Percentiles rank a stretch among this genome's conserved stretches.
These are phyloP conservation scores for Hypoxylon fuscum DNA, from an alignment of 495 filamentous ascomycete genomes.

Conservation along the genomic window DNA sequence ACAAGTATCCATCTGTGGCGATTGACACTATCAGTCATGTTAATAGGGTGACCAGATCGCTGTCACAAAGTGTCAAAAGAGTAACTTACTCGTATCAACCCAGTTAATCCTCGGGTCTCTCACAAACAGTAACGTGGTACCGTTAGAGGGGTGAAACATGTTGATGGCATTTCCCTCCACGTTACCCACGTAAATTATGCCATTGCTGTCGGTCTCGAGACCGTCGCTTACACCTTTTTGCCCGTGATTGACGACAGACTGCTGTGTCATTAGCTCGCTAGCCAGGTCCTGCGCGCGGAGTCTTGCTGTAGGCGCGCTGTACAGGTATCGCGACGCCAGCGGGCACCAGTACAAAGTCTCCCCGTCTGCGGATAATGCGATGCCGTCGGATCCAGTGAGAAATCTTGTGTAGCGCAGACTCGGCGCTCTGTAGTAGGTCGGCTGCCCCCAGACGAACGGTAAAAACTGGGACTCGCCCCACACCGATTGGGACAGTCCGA, in stretches of 20 bases:
- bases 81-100: slow-evolving; percentile 47
- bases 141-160: slow-evolving; percentile 53
- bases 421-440: slow-evolving; percentile 44
- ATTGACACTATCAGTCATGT: slow-evolving; percentile 32
- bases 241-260: slow-evolving; percentile 40
- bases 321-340: slow-evolving; percentile 46
- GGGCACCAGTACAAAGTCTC: slow-evolving; percentile 50
- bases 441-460: slow-evolving; percentile 54
- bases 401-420: slow-evolving; percentile 36
- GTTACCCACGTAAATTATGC: slow-evolving; percentile 45
- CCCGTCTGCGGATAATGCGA: slow-evolving; percentile 50
- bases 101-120: slow-evolving; percentile 52
- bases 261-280: slow-evolving; percentile 43
- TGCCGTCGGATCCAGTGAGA: slow-evolving; percentile 50
- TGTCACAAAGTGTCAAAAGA: neutral
- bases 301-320: slow-evolving; percentile 44
- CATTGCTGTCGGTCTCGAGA: slow-evolving; percentile 49
- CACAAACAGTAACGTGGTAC: slow-evolving; percentile 45
- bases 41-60: neutral
- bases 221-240: slow-evolving; percentile 51
- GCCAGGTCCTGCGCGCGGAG: slow-evolving; percentile 37
- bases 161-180: slow-evolving; percentile 49
- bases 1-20: slow-evolving; percentile 49
- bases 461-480: slow-evolving; percentile 49
- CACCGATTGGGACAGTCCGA: slow-evolving; percentile 47